Conservation (phyloP, 164 flowering plant genomes). For the Umbilicus rupestris region DNA sequence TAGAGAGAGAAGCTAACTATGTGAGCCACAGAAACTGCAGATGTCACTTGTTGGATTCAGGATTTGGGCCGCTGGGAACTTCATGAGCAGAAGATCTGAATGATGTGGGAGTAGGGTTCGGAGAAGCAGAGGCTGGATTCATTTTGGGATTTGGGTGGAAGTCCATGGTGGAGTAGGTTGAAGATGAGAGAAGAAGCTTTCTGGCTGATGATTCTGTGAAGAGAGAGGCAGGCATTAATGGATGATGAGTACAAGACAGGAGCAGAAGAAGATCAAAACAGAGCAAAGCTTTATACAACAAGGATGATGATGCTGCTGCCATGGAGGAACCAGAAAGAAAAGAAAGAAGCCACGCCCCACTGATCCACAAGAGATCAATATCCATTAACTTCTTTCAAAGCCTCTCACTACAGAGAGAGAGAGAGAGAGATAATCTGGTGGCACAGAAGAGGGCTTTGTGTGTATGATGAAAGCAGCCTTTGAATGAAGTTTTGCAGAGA, state of each 20-base stretch:
- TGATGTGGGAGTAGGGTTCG: background rate
- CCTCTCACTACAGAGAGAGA: background rate
- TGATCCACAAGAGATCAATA: constrained; percentile 5
- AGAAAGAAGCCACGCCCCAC: background rate
- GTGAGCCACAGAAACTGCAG: no score
- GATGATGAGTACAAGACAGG: background rate
- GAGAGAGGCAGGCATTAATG: background rate
- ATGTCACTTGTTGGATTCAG: constrained; percentile 25
- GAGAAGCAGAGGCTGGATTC: background rate
- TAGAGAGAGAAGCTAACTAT: no score
- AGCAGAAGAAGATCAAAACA: background rate
- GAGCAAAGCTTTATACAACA: background rate
- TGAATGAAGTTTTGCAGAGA: constrained; percentile 1
- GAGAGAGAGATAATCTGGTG: background rate
- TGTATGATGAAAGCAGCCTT: background rate
- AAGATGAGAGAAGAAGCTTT: constrained; percentile 3
- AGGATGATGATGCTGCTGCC: background rate
- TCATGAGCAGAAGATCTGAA: constrained; percentile 20
- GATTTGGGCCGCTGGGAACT: constrained; percentile 36
- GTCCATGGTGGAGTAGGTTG: background rate
- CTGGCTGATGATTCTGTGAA: background rate
- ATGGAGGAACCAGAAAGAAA: background rate
- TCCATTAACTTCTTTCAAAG: background rate
- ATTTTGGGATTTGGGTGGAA: constrained; percentile 4
- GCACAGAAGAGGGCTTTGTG: background rate